Evolutionary conservation across 2,329 filamentous ascomycete genomes (phyloP), one percentile per base, ranked within the genome.

Genomic region (Raffaelea ambrosiae): DNA sequence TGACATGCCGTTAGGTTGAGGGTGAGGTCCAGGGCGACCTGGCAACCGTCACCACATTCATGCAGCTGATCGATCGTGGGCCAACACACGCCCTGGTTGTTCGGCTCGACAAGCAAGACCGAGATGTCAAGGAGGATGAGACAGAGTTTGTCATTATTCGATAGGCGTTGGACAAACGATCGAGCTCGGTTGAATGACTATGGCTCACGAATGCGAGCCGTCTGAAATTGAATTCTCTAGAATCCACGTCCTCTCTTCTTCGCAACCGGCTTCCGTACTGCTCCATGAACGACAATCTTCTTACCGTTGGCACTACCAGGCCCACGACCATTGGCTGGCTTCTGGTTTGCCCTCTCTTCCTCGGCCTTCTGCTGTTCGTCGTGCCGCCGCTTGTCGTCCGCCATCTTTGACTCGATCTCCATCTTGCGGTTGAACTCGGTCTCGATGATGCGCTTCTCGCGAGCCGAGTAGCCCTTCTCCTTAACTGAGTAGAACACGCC

Each of bases 401-500:
- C 88, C 86, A 96, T 96, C 66, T 95, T 81, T 3, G 85, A 76
- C 68, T 96, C 90, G 53, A 96, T 90, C 66, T 96, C 90, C 76
- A 95, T 89, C 65, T 86, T 89, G 45, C 81, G 76, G 61, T 95
- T 96, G 63, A 95, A 95, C 63, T 96, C 91, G 16, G 83, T 84
- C 68, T 97, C 91, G 1, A 85, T 91, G 43, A 95, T 80, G 47
- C 87, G 79, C 66, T 89, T 91, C 59, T 95, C 86, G 22, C 87
- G 76, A 13, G 84, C 81, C 14, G 87, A 95, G 62, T 95, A 98
- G 2, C 91, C 93, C 67, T 98, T 98, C 67, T 97, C 91, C 68
- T 95, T 96, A 61, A 98, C 79, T 2, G 86, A 93, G 66, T 97
- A 98, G 65, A 98, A 98, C 0, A 98, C 93, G 2, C 90, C 93